Evolutionary conservation across 2,329 filamentous ascomycete species (phyloP).

Genomic region (Cercospora sp.): DNA sequence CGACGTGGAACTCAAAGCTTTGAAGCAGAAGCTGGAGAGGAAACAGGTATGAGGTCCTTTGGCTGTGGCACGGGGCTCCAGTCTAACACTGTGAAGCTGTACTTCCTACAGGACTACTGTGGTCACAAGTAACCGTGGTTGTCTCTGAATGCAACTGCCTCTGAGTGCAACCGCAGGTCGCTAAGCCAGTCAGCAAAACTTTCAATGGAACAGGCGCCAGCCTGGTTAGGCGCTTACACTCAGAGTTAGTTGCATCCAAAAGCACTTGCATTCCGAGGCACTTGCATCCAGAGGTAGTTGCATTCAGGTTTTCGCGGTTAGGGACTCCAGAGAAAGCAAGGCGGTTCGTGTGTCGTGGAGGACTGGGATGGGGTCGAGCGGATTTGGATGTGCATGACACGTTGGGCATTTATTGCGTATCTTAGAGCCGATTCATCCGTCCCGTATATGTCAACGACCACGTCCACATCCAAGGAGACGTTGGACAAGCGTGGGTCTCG

Average conservation of each 20-base stretch:
- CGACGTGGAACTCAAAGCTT: constrained; percentile 20
- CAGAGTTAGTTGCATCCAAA: no score
- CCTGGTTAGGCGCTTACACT: no score
- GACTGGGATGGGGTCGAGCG: not conserved
- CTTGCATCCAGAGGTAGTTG: no score
- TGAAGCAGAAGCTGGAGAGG: constrained; percentile 22
- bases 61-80: not conserved
- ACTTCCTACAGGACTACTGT: not conserved
- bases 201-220: no score
- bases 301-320: no score
- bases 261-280: no score
- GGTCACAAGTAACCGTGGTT: no score
- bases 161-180: no score
- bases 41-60: constrained; percentile 13
- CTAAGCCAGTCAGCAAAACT: no score
- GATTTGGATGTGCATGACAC: not conserved
- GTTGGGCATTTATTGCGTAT: not conserved
- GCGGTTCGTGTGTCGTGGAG: not conserved
- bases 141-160: no score
- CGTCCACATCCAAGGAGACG: not conserved
- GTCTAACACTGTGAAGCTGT: not conserved
- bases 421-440: not conserved
- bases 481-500: not conserved
- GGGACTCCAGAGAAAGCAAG: no score
- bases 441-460: not conserved